These are phyloP conservation scores for Serendipita sp. DNA, from an alignment of 768 basidiomycete genomes.

Conservation along the genomic window DNA sequence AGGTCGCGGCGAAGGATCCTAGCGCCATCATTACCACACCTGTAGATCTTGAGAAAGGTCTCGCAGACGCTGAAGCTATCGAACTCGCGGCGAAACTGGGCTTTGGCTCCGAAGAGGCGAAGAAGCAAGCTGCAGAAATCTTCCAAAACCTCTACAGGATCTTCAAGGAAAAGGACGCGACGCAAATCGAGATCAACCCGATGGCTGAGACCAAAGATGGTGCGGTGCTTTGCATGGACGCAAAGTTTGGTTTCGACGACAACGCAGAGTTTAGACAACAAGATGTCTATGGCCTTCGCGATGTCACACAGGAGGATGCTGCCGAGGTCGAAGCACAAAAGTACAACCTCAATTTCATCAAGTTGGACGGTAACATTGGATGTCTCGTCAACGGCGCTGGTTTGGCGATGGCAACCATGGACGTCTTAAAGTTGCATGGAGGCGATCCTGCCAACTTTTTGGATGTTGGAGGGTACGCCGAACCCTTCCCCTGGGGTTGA, in stretches of 20 bases:
- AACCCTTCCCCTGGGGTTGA: not conserved
- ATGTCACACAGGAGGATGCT: constrained; percentile 88
- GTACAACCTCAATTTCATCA: constrained; percentile 94
- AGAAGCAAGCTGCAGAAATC: constrained; percentile 78
- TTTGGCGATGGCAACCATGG: constrained; percentile 99
- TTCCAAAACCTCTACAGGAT: constrained; percentile 91
- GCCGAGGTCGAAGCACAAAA: constrained; percentile 97
- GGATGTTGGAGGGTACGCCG: constrained; percentile 79
- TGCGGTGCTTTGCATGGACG: constrained; percentile 96
- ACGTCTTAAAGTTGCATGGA: constrained; percentile 90
- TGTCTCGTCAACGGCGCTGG: constrained; percentile 98
- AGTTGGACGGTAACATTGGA: constrained; percentile 92
- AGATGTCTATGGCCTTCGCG: constrained; percentile 77
- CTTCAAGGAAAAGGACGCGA: constrained; percentile 98
- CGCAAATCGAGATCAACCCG: constrained; percentile 99
- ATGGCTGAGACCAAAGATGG: constrained; percentile 87
- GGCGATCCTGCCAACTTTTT: constrained; percentile 98
- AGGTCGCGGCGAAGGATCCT: constrained; percentile 93
- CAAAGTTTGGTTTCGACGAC: constrained; percentile 99
- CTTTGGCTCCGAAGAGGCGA: constrained; percentile 54
- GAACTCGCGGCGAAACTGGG: constrained; percentile 80
- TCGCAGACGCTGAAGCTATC: constrained; percentile 55
- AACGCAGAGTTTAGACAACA: constrained; percentile 97
- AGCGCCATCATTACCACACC: constrained; percentile 89
- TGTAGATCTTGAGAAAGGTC: constrained; percentile 69